Evolutionary conservation across 1,284 basidiomycete species (phyloP).

Genomic region (Cronartium quercuum): DNA sequence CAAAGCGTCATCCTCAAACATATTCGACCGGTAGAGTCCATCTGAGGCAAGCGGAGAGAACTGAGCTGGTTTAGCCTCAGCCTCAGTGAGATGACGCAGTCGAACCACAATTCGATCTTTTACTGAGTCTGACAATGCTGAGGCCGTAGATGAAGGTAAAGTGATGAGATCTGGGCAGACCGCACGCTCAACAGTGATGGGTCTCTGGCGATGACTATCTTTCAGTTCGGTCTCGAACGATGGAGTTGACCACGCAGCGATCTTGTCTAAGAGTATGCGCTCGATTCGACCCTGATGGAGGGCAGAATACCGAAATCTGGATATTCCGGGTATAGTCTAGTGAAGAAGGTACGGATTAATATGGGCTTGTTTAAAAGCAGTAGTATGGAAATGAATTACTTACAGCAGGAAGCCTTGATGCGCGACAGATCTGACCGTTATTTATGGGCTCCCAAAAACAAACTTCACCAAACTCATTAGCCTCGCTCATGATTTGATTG

Average conservation of each 20-base stretch:
- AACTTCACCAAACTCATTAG: slow-evolving; percentile 22
- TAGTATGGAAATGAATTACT: background rate
- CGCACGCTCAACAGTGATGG: background rate
- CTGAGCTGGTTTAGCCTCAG: background rate
- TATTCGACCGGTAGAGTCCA: background rate
- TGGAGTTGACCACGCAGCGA: background rate
- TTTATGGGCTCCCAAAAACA: slow-evolving; percentile 34
- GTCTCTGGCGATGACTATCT: background rate
- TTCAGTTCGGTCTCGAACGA: background rate
- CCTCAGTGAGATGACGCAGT: background rate
- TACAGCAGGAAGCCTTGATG: slow-evolving; percentile 32
- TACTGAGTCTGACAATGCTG: background rate
- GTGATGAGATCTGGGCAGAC: background rate
- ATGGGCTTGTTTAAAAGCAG: background rate
- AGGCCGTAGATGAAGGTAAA: background rate
- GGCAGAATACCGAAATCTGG: background rate
- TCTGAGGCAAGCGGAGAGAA: background rate
- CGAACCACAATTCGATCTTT: slow-evolving; percentile 1
- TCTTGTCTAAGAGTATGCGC: background rate
- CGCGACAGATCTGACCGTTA: slow-evolving; percentile 1
- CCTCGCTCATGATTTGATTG: slow-evolving; percentile 14
- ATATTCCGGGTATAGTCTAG: background rate
- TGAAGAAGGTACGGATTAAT: background rate
- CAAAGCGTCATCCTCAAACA: background rate
- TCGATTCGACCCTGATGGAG: slow-evolving; percentile 2